Evolutionary conservation across 805 yeast genomes (phyloP).

Genomic region (Candida koratica): DNA sequence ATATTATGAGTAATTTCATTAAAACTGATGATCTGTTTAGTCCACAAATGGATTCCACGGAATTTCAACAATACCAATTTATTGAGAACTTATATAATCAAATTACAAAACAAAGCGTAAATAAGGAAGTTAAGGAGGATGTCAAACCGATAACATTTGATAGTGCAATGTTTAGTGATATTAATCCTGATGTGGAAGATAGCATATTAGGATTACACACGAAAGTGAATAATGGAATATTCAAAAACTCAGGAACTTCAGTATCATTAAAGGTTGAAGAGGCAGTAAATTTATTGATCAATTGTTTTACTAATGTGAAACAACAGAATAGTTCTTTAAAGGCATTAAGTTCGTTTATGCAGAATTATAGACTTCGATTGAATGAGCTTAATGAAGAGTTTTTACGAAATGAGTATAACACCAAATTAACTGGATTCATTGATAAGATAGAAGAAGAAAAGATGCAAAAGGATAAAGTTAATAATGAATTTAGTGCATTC

Average conservation of each 20-base stretch:
- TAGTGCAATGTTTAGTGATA: conserved; percentile 59
- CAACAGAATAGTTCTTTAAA: conserved; percentile 54
- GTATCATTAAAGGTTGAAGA: conserved; percentile 53
- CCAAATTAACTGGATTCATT: conserved; percentile 8
- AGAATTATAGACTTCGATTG: conserved; percentile 39
- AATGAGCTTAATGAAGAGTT: conserved; percentile 24
- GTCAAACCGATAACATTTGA: conserved; percentile 11
- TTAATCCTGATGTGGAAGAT: conserved; percentile 48
- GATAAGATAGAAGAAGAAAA: conserved; percentile 6
- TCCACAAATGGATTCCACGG: conserved; percentile 19
- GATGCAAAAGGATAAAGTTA: conserved; percentile 9
- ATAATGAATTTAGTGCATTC: conserved; percentile 6
- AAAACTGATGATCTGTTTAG: conserved; percentile 6
- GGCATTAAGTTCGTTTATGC: conserved; percentile 52
- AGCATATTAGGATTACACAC: conserved; percentile 45
- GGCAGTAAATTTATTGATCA: conserved; percentile 50
- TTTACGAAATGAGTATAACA: conserved; percentile 19
- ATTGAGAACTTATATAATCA: conserved; percentile 28
- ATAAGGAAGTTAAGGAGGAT: conserved; percentile 1
- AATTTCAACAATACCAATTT: conserved; percentile 33
- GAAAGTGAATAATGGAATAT: conserved; percentile 50
- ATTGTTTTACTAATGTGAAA: conserved; percentile 54
- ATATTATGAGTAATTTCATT: conserved; percentile 40
- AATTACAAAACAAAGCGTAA: conserved; percentile 5
- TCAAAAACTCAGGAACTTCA: conserved; percentile 56